These are phyloP conservation scores for Phoenix dactylifera DNA, from an alignment of 176 grass and related monocot genomes.

Conservation along the genomic window DNA sequence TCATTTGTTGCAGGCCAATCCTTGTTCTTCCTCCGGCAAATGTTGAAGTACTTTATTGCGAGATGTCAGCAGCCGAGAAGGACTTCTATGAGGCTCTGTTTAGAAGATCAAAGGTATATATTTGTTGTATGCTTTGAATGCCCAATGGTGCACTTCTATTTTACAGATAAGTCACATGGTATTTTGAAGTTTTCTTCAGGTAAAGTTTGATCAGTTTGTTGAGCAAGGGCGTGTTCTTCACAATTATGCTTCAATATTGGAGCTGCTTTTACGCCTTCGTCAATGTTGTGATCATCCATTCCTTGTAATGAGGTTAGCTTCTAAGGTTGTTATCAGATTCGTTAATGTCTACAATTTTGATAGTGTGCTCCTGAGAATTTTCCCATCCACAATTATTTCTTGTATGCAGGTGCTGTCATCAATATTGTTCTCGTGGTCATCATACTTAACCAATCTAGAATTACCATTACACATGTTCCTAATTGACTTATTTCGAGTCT, in stretches of 20 bases:
- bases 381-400: no score
- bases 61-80: slow-evolving; percentile 80
- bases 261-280: slow-evolving; percentile 91
- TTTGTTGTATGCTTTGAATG: slow-evolving; percentile 4
- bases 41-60: slow-evolving; percentile 84
- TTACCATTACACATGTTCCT: no score
- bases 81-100: slow-evolving; percentile 97
- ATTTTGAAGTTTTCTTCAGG: slow-evolving; percentile 32
- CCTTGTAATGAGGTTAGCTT: slow-evolving; percentile 89
- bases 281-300: slow-evolving; percentile 99
- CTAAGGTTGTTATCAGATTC: background rate
- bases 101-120: slow-evolving; percentile 65
- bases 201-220: slow-evolving; percentile 95
- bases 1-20: slow-evolving; percentile 63
- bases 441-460: no score
- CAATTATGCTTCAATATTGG: slow-evolving; percentile 96
- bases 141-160: slow-evolving; percentile 16
- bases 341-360: no score
- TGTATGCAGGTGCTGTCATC: no score
- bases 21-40: slow-evolving; percentile 77
- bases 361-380: no score
- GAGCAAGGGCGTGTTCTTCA: slow-evolving; percentile 97
- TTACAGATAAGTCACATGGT: slow-evolving; percentile 13
- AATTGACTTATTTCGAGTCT: no score
- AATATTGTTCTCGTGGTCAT: no score